These are phyloP conservation scores for Penstemon davidsonii DNA, from an alignment of 257 asterid species.

Conservation along the genomic window DNA sequence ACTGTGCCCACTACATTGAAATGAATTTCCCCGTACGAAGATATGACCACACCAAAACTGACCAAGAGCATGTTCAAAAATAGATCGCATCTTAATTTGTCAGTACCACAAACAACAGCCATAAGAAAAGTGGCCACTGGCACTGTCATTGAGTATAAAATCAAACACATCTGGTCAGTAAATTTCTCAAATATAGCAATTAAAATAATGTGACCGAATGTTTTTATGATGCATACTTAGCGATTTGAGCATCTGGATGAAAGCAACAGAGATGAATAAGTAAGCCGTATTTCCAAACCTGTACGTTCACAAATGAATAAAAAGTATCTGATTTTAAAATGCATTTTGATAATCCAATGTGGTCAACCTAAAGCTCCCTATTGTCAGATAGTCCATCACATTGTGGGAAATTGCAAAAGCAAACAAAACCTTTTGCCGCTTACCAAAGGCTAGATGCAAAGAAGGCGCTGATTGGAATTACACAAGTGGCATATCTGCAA, in stretches of 20 bases:
- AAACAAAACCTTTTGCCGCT: constrained; percentile 33
- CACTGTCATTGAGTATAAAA: constrained; percentile 57
- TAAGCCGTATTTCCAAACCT: constrained; percentile 99
- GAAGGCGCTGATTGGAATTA: constrained; percentile 94
- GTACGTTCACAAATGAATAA: constrained; percentile 10
- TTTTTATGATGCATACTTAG: constrained; percentile 57
- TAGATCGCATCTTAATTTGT: constrained; percentile 82
- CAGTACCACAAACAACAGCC: constrained; percentile 96
- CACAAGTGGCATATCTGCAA: constrained; percentile 92
- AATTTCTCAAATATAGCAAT: constrained; percentile 15
- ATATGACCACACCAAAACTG: constrained; percentile 94
- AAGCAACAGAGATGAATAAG: constrained; percentile 94
- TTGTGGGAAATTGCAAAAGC: constrained; percentile 7
- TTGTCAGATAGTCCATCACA: not conserved
- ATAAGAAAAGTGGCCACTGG: constrained; percentile 95
- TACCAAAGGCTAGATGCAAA: constrained; percentile 63
- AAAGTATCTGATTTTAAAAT: not conserved
- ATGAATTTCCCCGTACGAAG: constrained; percentile 97
- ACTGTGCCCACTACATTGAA: constrained; percentile 93
- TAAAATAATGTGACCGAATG: constrained; percentile 15
- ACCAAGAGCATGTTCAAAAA: constrained; percentile 90
- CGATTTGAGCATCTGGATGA: constrained; percentile 99
- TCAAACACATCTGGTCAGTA: constrained; percentile 32
- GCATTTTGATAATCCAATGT: not conserved
- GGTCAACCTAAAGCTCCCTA: constrained; percentile 2